Percentiles rank a stretch among this genome's conserved stretches.
phyloP scores from a whole-genome alignment of 257 asterid genomes.

The Dorcoceras hygrometricum region DNA sequence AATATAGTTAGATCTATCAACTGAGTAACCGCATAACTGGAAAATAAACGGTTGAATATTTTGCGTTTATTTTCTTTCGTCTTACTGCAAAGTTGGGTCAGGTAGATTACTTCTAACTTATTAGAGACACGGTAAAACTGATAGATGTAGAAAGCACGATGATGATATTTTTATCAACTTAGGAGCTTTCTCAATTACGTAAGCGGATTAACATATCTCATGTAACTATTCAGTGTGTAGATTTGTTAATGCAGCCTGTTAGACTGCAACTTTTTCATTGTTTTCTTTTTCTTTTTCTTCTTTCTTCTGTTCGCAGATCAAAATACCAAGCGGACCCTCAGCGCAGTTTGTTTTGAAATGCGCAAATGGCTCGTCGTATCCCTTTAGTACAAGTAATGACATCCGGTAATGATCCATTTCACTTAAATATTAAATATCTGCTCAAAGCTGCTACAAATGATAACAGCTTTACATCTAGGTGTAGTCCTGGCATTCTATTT shows the following conservation, averaged over 20 bases:
- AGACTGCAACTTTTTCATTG: conserved; percentile 5
- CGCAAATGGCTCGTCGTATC: conserved; percentile 77
- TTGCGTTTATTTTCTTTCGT: neutral
- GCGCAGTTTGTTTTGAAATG: conserved; percentile 78
- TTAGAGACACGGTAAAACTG: neutral
- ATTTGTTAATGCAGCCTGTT: neutral
- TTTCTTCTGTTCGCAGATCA: conserved; percentile 61
- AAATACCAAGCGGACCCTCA: conserved; percentile 83
- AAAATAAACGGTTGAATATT: neutral
- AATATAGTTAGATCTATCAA: neutral
- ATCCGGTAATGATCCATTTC: conserved; percentile 47
- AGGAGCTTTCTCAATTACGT: neutral
- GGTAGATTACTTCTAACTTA: neutral
- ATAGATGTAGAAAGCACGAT: neutral
- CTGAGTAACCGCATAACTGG: neutral
- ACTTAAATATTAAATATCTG: conserved; percentile 1
- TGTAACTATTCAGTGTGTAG: conserved; percentile 5
- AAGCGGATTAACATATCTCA: neutral
- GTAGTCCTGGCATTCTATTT: neutral
- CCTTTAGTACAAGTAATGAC: conserved; percentile 76
- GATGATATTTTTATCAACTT: neutral
- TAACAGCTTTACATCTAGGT: neutral
- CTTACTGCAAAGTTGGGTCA: conserved; percentile 4
- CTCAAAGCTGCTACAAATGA: conserved; percentile 4
- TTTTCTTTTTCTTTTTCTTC: conserved; percentile 13